Evolutionary conservation across 768 basidiomycete species (phyloP).

Genomic region (Trametes elegans): DNA sequence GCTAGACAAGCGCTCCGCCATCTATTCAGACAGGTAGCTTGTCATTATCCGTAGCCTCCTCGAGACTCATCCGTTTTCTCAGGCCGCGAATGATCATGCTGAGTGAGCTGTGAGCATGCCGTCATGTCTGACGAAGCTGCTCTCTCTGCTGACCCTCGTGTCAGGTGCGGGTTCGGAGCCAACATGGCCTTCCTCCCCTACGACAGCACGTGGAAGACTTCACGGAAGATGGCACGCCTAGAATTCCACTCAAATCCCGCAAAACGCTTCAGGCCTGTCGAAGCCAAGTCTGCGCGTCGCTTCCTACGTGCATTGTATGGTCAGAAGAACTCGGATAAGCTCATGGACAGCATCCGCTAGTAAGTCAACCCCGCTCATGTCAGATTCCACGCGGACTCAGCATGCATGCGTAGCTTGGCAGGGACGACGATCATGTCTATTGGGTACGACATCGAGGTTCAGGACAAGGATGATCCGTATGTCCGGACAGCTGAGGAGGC

Average conservation of each 20-base stretch:
- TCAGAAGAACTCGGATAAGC: background rate
- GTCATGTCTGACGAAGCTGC: background rate
- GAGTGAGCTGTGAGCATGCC: background rate
- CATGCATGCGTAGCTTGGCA: background rate
- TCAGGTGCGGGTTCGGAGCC: constrained; percentile 1
- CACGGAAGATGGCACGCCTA: constrained; percentile 3
- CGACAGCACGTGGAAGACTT: background rate
- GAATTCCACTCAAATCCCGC: constrained; percentile 6
- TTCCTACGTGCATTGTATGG: constrained; percentile 4
- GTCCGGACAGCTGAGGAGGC: constrained; percentile 11
- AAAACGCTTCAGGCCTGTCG: constrained; percentile 1
- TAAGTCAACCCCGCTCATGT: background rate
- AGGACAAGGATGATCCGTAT: constrained; percentile 12
- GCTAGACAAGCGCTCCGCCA: constrained; percentile 26
- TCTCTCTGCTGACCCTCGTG: no score
- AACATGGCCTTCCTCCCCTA: constrained; percentile 5
- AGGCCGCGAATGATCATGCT: constrained; percentile 11
- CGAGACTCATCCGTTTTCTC: background rate
- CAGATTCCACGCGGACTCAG: background rate
- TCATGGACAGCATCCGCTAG: constrained; percentile 10
- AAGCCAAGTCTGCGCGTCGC: background rate
- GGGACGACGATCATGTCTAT: constrained; percentile 12
- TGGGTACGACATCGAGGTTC: constrained; percentile 10
- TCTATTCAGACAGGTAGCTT: constrained; percentile 27
- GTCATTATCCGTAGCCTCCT: background rate